A percentile compares a stretch with the other conserved stretches of the same genome.
Evolutionary conservation across 139 green algal genomes (phyloP).

Genomic region (Desmodesmus armatus): DNA sequence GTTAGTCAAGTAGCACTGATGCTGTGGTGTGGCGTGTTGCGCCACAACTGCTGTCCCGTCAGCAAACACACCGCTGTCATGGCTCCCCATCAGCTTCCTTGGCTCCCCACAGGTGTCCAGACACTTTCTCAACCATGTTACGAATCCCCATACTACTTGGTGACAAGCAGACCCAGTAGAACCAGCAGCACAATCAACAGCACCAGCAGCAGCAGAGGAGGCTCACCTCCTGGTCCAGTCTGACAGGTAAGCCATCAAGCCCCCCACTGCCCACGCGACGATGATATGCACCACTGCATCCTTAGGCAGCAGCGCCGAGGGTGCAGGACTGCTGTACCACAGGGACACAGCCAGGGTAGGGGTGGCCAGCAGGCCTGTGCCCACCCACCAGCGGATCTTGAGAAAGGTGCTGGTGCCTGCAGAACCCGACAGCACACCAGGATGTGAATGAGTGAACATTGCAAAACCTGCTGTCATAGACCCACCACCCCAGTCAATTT

Average conservation of each 20-base stretch:
- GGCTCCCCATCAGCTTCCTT: too few relatives aligned
- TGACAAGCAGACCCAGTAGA: too few relatives aligned
- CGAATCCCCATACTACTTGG: too few relatives aligned
- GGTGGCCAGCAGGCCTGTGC: conserved; percentile 56
- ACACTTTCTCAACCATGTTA: too few relatives aligned
- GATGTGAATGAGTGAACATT: background rate
- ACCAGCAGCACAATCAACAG: background rate
- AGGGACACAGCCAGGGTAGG: conserved; percentile 53
- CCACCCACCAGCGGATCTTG: conserved; percentile 79
- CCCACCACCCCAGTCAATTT: too few relatives aligned
- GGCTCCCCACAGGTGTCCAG: too few relatives aligned
- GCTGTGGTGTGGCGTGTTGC: too few relatives aligned
- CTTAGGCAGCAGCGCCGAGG: conserved; percentile 54
- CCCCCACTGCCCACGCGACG: conserved; percentile 80
- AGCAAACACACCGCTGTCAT: too few relatives aligned
- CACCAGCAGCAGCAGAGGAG: background rate
- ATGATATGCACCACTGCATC: conserved; percentile 77
- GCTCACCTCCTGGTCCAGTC: conserved; percentile 76
- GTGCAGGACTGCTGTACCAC: conserved; percentile 3
- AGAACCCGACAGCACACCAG: background rate
- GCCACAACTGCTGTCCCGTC: too few relatives aligned
- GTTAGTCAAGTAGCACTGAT: too few relatives aligned
- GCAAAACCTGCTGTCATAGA: too few relatives aligned
- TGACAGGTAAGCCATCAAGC: conserved; percentile 81
- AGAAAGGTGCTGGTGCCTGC: conserved; percentile 72